Base-by-base conservation (phyloP, 1,284 basidiomycete genomes). In the Puccinia polysora region DNA sequence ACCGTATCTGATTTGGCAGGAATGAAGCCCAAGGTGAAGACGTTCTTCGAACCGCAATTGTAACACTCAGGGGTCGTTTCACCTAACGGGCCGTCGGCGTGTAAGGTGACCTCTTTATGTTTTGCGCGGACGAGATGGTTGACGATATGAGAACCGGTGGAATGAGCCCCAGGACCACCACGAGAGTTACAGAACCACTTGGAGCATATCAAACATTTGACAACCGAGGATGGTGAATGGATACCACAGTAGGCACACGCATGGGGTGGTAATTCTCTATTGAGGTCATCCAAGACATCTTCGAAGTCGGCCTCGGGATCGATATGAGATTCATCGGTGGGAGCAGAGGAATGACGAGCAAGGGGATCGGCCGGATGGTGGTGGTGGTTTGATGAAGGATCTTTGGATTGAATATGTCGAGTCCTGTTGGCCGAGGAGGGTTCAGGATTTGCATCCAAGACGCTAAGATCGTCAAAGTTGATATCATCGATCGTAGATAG, bases 171-270 rank as follows among this genome's bases (percentile, higher is more conserved):
- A 0, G 94, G 95, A 1, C 94, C 97, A 65, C 95, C 94, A 65
- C 95, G 87, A n/a, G 95, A 95, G 81, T 99, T 99, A 84, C 96
- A 99, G 81, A 99, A 99, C 93, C 95, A 99, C 81, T 98, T 98
- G 72, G 87, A 87, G 81, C 96, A 99, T 64, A 93, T 82, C 38
- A 97, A 84, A 78, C 96, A 99, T 82, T 96, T 95, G 74, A 98
- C 95, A 18, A 98, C 96, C 65, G 91, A 95, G 3, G 92, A 89
- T 1, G 95, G 92, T 69, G 91, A 95, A 81, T 97, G 94, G 64
- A 98, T 96, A n/a, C 95, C 95, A 78, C 95, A 99, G 80, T 99
- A 92, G 91, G 89, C 92, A 89, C 93, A 96, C 10, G 93, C 93
- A 81, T 96, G 92, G 43, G 87, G 86, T 0, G 90, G 90, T 67